Base-by-base conservation (phyloP, 2,329 filamentous ascomycete species). In the Drechslera avenae region DNA sequence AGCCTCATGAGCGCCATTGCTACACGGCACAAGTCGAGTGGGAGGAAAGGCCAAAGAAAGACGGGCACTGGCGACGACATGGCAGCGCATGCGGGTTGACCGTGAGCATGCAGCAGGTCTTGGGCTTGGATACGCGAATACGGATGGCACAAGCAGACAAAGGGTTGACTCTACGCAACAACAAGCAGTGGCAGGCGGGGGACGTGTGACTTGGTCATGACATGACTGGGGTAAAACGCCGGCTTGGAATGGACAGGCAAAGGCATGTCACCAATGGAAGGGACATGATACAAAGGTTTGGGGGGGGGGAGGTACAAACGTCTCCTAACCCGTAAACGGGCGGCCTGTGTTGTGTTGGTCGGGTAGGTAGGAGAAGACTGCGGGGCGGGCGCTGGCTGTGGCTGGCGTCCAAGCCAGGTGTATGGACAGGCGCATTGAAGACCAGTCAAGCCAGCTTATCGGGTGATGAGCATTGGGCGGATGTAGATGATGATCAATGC, bases 261-360 rank as follows among this genome's bases (percentile, higher is more conserved):
- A 46, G 42, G 30, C 51, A 34, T 28, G 10, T 40, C 49, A 44
- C 52, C 48, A 33, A 50, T 54, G n/a, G n/a, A 39, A 33, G 35
- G 51, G 43, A 41, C 54, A 36, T 51, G 50, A 47, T 45, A 26
- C 31, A 35, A 28, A 35, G 42, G n/a, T 32, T 16, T n/a, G 18
- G 23, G 31, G 54, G 57, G 17, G 18, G 23, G 31, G 54, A 59
- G 13, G 41, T 46, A 62, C 61, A 50, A 33, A 51, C 42, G 47
- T 49, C 39, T 49, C 8, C 34, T 14, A 32, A 34, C 34, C 40
- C 28, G 42, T 30, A 51, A 55, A 23, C 35, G 23, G 54, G 41
- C 46, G 50, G 47, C 34, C n/a, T 50, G 56, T 54, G 52, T 54
- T 60, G 39, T 42, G 48, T 33, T 40, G 34, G 41, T 37, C 21